Evolutionary conservation across 106 monocot genomes (phyloP).

Genomic region (Xerophyta viscosa): DNA sequence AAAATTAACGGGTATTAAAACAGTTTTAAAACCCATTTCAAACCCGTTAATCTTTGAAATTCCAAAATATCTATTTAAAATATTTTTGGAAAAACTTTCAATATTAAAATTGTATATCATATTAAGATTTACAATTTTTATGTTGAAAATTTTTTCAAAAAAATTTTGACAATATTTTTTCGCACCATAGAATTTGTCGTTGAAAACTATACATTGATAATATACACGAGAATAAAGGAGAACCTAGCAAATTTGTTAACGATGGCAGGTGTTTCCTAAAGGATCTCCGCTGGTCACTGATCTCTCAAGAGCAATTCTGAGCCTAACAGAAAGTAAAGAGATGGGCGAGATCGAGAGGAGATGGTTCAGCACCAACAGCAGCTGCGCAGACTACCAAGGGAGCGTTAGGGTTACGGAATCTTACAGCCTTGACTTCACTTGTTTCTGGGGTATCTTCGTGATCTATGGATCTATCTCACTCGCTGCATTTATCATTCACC

Average conservation of each 20-base stretch:
- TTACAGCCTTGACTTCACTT: constrained; percentile 17
- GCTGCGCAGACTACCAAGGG: constrained; percentile 5
- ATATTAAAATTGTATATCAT: too few species aligned
- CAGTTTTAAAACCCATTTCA: too few species aligned
- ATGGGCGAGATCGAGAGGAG: neutral
- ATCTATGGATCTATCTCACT: constrained; percentile 16
- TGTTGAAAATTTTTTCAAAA: too few species aligned
- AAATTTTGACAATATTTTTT: too few species aligned
- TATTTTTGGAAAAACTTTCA: too few species aligned
- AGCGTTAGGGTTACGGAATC: neutral
- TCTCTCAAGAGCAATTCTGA: constrained; percentile 7
- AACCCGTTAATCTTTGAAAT: too few species aligned
- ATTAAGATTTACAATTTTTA: too few species aligned
- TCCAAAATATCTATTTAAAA: too few species aligned
- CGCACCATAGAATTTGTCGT: neutral
- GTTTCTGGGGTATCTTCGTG: constrained; percentile 31
- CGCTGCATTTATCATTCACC: neutral
- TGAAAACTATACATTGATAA: neutral
- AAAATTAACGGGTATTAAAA: too few species aligned
- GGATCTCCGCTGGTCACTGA: constrained; percentile 5
- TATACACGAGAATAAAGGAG: too few species aligned
- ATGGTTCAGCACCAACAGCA: constrained; percentile 3
- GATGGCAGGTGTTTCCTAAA: constrained; percentile 3
- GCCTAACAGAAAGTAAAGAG: neutral
- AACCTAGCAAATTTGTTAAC: neutral